These are phyloP conservation scores for Penicillium riverlandense DNA, from an alignment of 495 filamentous ascomycete species.

Conservation along the genomic window DNA sequence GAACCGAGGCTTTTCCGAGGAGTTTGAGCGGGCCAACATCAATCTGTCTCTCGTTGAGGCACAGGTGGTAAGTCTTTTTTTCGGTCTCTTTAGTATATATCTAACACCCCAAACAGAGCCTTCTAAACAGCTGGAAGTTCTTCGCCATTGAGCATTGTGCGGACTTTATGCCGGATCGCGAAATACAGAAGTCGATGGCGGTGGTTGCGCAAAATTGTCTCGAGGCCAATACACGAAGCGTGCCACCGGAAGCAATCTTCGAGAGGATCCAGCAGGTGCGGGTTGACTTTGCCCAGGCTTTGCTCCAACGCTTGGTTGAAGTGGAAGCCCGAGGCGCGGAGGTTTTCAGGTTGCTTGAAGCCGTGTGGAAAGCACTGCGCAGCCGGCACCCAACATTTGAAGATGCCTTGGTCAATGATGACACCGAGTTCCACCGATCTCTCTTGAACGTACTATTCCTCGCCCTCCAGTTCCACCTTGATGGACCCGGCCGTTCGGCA, in stretches of 20 bases:
- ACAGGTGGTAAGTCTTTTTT: constrained; percentile 62
- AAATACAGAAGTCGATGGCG: constrained; percentile 60
- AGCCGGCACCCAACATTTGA: constrained; percentile 58
- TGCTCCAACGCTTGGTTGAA: constrained; percentile 69
- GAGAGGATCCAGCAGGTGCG: constrained; percentile 61
- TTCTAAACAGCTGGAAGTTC: constrained; percentile 85
- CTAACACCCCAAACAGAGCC: constrained; percentile 42
- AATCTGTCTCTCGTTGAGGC: constrained; percentile 89
- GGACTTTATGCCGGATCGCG: constrained; percentile 52
- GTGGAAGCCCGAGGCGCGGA: constrained; percentile 51
- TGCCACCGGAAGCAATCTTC: constrained; percentile 66
- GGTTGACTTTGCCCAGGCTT: constrained; percentile 65
- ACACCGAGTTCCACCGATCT: constrained; percentile 69
- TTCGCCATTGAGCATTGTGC: constrained; percentile 77
- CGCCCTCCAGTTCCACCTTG: constrained; percentile 57
- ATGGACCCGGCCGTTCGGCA: constrained; percentile 12
- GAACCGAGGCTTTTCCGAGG: constrained; percentile 64
- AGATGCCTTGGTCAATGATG: constrained; percentile 47
- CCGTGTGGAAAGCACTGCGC: constrained; percentile 62
- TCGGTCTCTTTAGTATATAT: constrained; percentile 6
- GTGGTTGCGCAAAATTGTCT: constrained; percentile 67
- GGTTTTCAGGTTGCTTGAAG: constrained; percentile 53
- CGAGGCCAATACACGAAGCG: constrained; percentile 55
- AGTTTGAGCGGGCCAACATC: constrained; percentile 78
- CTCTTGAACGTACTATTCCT: constrained; percentile 83